These are phyloP conservation scores for Penicillium arizonense DNA, from an alignment of 495 filamentous ascomycete genomes.

Conservation along the genomic window DNA sequence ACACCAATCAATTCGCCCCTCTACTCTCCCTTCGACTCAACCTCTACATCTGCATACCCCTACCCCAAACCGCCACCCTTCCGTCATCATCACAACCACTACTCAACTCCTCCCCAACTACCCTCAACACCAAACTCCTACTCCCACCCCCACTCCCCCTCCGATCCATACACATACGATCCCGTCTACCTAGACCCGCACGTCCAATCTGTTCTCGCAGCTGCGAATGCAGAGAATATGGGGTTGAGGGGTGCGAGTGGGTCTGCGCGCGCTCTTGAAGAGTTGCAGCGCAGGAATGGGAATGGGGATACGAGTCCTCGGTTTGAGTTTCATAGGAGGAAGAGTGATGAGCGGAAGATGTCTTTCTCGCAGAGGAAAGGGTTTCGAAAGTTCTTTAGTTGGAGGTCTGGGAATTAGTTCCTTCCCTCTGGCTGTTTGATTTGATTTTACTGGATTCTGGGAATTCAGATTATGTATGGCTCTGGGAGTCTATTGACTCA, in stretches of 20 bases:
- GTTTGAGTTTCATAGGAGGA: conserved; percentile 2
- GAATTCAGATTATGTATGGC: not conserved
- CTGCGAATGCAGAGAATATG: conserved; percentile 29
- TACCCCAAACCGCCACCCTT: too few species aligned
- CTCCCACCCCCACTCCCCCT: conserved; percentile 4
- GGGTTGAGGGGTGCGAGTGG: conserved; percentile 20
- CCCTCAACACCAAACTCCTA: conserved; percentile 10
- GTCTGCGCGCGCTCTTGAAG: conserved; percentile 20
- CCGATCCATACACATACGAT: conserved; percentile 12
- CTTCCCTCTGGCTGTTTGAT: not conserved
- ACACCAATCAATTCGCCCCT: not conserved
- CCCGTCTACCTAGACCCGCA: conserved; percentile 26
- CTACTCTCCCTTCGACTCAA: not conserved
- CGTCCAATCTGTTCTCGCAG: conserved; percentile 28
- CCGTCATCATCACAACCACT: not conserved
- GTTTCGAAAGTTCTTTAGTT: conserved; percentile 27
- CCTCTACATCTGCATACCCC: not conserved
- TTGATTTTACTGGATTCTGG: not conserved
- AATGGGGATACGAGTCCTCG: not conserved
- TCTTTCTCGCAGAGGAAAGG: conserved; percentile 15
- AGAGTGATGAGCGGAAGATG: conserved; percentile 12
- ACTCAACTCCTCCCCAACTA: conserved; percentile 5
- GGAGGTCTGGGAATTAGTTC: conserved; percentile 18
- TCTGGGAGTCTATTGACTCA: not conserved
- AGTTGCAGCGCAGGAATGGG: conserved; percentile 23